Evolutionary conservation across 345 rosid genomes (phyloP), one percentile per base, ranked within the genome.

Genomic region (Kandelia obovata): DNA sequence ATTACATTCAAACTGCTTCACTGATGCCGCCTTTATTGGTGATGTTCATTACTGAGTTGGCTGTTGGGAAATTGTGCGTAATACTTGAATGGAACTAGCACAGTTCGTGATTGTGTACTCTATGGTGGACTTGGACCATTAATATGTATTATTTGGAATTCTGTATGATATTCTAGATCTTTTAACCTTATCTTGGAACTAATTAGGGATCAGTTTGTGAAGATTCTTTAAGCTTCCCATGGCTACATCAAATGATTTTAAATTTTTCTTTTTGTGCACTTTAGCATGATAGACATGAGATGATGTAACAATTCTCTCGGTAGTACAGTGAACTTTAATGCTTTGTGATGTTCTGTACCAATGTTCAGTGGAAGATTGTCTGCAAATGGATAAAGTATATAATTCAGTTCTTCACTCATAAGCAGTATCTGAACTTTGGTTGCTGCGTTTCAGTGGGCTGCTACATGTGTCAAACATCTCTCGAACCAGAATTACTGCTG

Each of bases 381-480:
- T 46, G 53, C 39, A 21, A 20, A 23, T 64, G 19, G 10, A 27
- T 39, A 52, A 28, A 43, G 61, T 16, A 26, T 32, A 69, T 2
- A 43, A n/a, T 34, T 61, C 39, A 6, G 34, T 64, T 32, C 1
- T 53, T 65, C 52, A 43, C 39, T 25, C 49, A 13, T n/a, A 58
- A 49, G 8, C 57, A 69, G 47, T 64, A 39, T 68, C 61, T 58
- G 77, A 23, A 75, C 28, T 7, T 10, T 58, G 73, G 6, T 59
- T 47, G 26, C 39, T 61, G 19, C 53, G 28, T 78, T 76, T 53
- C 86, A 91, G 98, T 71, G 96, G 98, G 65, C 81, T 94, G 82
- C 81, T 94, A 72, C 98, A 94, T 80, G 87, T 91, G 67, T 91
- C 98, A 53, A 91, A 89, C 72, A 85, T 91, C 64, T 83, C 89